Evolutionary conservation across 192 early-diverging fungal genomes (phyloP), one percentile per base, ranked within the genome.

Genomic region (Backusella luteola): DNA sequence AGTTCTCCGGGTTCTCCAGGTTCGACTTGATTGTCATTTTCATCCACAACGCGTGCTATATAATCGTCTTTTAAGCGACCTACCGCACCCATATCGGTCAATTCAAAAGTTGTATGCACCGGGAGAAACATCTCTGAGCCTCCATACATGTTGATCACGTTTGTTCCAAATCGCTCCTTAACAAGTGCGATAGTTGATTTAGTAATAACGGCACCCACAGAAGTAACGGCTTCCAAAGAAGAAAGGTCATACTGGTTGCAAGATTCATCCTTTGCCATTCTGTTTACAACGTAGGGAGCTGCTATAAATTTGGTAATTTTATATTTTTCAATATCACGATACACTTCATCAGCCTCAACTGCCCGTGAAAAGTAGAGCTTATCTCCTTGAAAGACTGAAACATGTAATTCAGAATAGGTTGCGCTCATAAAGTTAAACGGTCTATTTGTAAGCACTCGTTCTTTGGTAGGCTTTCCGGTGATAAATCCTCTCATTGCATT

Each of bases 41-140:
- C 85, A 67, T 87, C 85, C 23, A 87, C 52, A 12, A 85, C 56
- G 73, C 77, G 80, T 66, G 85, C 84, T 39, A 56, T 73, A 73
- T 84, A 41, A 14, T 73, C 80, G 1, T 79, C 69, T 35, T 80
- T 73, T 44, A 85, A 59, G 9, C 77, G 77, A 8, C 84, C 84
- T 3, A 83, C 77, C 15, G 81, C 79, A 11, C 84, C 84, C 36
- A 68, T 7, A 1, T 19, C 35, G 12, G 35, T 35, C 34, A 53
- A 29, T 53, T 59, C 35, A 53, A 5, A 36, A 35, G 6, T 23
- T 1, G 6, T 59, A 26, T 23, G 1, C 11, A 59, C n/a, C 0
- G 53, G 53, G 26, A 59, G 0, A 59, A 59, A 59, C 23, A 59
- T 59, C 21, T 59, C 53, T 26, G 53, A 26, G 9, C 21, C 53